Evolutionary conservation across 129 eudicot species (phyloP), one percentile per base, ranked within the genome.

Genomic region (Pseudognaphalium luteoalbum): DNA sequence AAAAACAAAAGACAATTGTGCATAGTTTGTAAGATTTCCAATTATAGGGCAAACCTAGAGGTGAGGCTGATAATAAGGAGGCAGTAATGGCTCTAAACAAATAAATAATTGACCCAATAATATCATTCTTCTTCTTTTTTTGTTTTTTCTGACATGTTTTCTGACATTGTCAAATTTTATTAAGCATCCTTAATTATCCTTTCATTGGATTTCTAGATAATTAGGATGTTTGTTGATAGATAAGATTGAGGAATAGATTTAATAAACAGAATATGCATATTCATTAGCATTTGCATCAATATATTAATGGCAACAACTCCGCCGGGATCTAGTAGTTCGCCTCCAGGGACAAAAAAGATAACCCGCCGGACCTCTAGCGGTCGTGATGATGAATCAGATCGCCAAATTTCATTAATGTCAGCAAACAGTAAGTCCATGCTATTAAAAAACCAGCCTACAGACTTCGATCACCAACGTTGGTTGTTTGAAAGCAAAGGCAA

Each of bases 401-500:
- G 44, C 3, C 78, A 62, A 7, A 9, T 75, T 14, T 32, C 72
- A 3, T 47, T 64, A 44, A 17, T n/a, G 47, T 41, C 83, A 22
- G 69, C 79, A 30, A 85, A 85, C 52, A 86, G 82, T 33, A 93
- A 90, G 68, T 88, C 96, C 0, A 82, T 88, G 95, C 41, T 80
- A 54, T 39, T 92, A 62, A 85, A 89, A 83, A 84, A 81, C 84
- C 96, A 85, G 32, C 85, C 98, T 3, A 72, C 71, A 1, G 95
- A 92, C 61, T 93, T 85, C 42, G 97, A 90, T 82, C 98, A 93
- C 29, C 92, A 93, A 21, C 87, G 91, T 70, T 93, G 96, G 96
- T 82, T 93, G 72, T 93, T 88, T 63, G 96, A 93, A 64, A 88
- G 96, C n/a, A 93, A 87, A 75, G 97, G 98, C 6, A 93, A 80